Conservation (phyloP, 176 grass and related monocot species). For the Avena atlantica region DNA sequence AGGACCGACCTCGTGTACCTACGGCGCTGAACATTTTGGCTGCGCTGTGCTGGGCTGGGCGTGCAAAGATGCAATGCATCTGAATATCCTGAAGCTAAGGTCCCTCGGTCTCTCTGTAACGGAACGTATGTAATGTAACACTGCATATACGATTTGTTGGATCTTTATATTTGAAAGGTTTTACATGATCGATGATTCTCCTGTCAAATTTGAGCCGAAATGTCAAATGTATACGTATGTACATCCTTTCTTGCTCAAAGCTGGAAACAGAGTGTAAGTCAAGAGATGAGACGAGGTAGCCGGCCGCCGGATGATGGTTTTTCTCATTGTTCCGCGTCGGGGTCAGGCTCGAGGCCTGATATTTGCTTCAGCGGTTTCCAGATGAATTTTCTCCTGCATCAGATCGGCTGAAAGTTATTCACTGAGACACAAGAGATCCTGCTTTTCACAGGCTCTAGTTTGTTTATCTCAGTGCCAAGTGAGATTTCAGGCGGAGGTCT, state of each 20-base stretch:
- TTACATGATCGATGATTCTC: conserved; percentile 3
- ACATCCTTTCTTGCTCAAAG: conserved; percentile 29
- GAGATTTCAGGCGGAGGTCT: neutral
- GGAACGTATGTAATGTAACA: neutral
- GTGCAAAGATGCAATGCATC: neutral
- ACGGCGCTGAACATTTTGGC: conserved; percentile 43
- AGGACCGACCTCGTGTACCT: conserved; percentile 69
- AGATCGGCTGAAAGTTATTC: neutral
- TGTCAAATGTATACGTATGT: conserved; percentile 39
- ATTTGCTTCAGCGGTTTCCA: conserved; percentile 92
- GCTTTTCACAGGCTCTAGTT: neutral
- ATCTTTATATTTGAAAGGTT: neutral
- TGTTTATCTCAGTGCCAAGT: neutral
- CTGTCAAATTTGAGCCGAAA: conserved; percentile 2
- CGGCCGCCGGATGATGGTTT: neutral
- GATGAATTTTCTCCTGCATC: conserved; percentile 77
- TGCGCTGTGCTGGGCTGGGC: too few species aligned
- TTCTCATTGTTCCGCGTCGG: conserved; percentile 36
- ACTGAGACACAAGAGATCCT: neutral
- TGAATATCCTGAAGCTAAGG: neutral
- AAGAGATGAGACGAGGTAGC: neutral
- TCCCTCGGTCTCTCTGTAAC: neutral
- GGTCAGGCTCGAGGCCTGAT: conserved; percentile 61
- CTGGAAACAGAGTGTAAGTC: neutral
- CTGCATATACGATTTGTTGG: conserved; percentile 7